Conservation (phyloP, 352 stramenopile species). For the Phytophthora melonis region DNA sequence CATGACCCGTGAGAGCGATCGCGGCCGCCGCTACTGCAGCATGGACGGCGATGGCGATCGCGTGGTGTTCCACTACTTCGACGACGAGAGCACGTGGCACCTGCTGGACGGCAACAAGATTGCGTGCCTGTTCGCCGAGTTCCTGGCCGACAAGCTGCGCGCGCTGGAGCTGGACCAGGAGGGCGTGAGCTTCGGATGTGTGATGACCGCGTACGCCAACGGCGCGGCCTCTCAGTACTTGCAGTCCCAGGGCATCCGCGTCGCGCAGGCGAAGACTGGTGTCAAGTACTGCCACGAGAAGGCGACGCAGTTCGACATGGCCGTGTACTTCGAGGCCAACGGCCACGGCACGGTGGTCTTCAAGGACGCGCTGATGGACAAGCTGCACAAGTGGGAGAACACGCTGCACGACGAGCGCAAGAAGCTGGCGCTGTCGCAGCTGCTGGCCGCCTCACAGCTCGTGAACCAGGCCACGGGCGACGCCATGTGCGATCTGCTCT, state of each 20-base stretch:
- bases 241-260: constrained; percentile 69
- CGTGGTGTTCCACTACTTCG: constrained; percentile 97
- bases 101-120: constrained; percentile 99
- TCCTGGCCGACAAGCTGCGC: constrained; percentile 93
- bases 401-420: constrained; percentile 79
- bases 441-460: constrained; percentile 90
- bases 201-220: constrained; percentile 99
- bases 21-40: constrained; percentile 90
- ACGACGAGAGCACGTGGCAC: constrained; percentile 74
- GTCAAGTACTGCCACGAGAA: constrained; percentile 99
- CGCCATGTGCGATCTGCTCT: constrained; percentile 96
- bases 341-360: constrained; percentile 99
- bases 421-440: constrained; percentile 82
- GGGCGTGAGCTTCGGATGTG: constrained; percentile 93
- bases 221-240: constrained; percentile 94
- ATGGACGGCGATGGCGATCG: constrained; percentile 99
- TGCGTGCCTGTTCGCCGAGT: constrained; percentile 95
- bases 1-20: constrained; percentile 69
- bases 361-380: constrained; percentile 87
- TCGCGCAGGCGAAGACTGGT: constrained; percentile 96
- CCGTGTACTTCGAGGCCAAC: constrained; percentile 99
- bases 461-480: constrained; percentile 98
- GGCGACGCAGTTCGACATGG: constrained; percentile 96
- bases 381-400: constrained; percentile 86
- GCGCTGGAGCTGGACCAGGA: constrained; percentile 75